These are phyloP conservation scores for Ricinus communis DNA, from an alignment of 345 rosid species.

Conservation along the genomic window DNA sequence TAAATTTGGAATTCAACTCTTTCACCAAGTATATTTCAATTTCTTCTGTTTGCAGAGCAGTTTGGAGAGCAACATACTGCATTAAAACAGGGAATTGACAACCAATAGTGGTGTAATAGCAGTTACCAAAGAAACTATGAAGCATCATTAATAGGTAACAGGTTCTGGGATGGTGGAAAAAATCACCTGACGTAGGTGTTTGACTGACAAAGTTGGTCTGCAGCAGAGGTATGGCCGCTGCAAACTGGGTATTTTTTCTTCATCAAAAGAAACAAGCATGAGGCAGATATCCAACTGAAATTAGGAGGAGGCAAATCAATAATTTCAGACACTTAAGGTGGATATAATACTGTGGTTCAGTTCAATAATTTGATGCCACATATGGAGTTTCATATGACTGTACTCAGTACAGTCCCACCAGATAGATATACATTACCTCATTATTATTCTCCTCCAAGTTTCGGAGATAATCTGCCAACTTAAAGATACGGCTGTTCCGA, in stretches of 20 bases:
- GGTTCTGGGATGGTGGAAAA: conserved; percentile 22
- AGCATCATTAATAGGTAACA: not conserved
- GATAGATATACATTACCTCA: conserved; percentile 37
- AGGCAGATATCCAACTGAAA: conserved; percentile 69
- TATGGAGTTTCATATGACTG: not conserved
- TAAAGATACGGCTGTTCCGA: conserved; percentile 35
- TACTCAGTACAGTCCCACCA: not conserved
- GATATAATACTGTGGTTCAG: not conserved
- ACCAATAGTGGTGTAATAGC: conserved; percentile 1
- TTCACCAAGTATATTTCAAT: conserved; percentile 59
- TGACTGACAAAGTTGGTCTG: conserved; percentile 62
- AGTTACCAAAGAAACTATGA: not conserved
- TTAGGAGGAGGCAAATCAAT: conserved; percentile 14
- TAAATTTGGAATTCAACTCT: conserved; percentile 29
- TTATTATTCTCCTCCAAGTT: conserved; percentile 40
- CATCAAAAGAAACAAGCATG: conserved; percentile 72
- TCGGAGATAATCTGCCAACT: conserved; percentile 38
- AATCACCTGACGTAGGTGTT: conserved; percentile 80
- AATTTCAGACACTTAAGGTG: conserved; percentile 12
- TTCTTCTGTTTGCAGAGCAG: conserved; percentile 62
- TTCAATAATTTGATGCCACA: not conserved
- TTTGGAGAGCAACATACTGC: conserved; percentile 73
- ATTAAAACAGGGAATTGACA: conserved; percentile 16
- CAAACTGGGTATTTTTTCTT: conserved; percentile 54
- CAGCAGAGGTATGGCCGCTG: conserved; percentile 79